Conservation (phyloP, 2,329 filamentous ascomycete species). For the Chaetomium sp. region DNA sequence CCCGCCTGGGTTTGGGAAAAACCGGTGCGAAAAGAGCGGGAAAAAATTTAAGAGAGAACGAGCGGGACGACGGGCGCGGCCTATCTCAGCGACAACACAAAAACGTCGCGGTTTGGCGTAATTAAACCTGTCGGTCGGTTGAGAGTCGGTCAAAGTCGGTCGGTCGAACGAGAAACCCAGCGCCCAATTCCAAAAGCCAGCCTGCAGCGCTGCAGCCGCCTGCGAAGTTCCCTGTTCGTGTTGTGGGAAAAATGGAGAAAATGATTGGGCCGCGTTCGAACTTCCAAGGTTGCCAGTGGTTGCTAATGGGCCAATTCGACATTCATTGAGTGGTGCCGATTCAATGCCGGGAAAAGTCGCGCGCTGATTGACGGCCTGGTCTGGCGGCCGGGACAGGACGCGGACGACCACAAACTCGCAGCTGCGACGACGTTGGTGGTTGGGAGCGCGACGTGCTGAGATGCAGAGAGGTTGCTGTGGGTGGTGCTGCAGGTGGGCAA, state of each 20-base stretch:
- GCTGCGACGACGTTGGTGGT: not conserved
- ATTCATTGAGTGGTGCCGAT: conserved; percentile 39
- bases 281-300: not conserved
- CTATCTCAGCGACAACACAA: conserved; percentile 5
- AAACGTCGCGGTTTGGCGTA: not conserved
- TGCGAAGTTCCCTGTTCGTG: conserved; percentile 14
- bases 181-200: conserved; percentile 15
- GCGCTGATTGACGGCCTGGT: conserved; percentile 3
- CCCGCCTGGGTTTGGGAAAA: not conserved
- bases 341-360: conserved; percentile 24
- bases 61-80: not conserved
- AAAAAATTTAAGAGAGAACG: not conserved
- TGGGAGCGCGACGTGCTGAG: conserved; percentile 9
- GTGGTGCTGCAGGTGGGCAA: not conserved
- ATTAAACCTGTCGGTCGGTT: no score
- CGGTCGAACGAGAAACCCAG: conserved; percentile 6
- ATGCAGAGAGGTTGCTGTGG: not conserved
- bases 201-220: conserved; percentile 15
- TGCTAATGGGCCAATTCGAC: conserved; percentile 28
- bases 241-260: not conserved
- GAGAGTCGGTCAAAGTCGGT: not conserved
- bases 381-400: not conserved
- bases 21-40: not conserved
- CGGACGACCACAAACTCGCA: not conserved
- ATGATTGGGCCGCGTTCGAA: conserved; percentile 7